Evolutionary conservation across 2,329 filamentous ascomycete genomes (phyloP).

Genomic region (Fusarium mexicanum): DNA sequence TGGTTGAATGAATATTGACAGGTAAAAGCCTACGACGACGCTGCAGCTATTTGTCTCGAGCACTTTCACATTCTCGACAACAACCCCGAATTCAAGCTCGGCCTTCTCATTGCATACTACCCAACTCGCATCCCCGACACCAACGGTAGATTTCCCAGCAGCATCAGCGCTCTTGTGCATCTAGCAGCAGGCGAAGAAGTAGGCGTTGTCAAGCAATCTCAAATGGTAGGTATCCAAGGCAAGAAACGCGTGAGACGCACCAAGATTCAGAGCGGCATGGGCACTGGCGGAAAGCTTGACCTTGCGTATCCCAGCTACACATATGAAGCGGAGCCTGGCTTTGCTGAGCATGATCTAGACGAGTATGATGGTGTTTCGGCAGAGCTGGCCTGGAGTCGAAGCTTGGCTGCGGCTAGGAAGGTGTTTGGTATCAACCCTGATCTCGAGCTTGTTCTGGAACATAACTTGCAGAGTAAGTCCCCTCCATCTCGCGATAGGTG

Average conservation of each 20-base stretch:
- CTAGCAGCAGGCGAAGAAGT: constrained; percentile 52
- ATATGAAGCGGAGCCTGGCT: constrained; percentile 66
- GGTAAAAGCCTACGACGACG: constrained; percentile 47
- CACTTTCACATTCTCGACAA: constrained; percentile 57
- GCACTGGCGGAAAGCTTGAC: constrained; percentile 49
- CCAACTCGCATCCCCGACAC: constrained; percentile 56
- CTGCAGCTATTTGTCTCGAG: constrained; percentile 55
- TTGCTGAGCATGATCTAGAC: constrained; percentile 76
- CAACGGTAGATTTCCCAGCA: constrained; percentile 51
- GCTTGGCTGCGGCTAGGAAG: constrained; percentile 65
- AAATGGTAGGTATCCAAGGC: constrained; percentile 58
- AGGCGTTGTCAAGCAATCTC: constrained; percentile 53
- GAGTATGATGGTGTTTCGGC: constrained; percentile 72
- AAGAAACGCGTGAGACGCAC: constrained; percentile 50
- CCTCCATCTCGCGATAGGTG: fast-evolving
- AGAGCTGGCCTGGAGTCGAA: constrained; percentile 75
- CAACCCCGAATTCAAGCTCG: constrained; percentile 55
- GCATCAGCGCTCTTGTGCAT: constrained; percentile 53
- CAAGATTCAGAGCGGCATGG: constrained; percentile 50
- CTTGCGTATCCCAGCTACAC: constrained; percentile 53
- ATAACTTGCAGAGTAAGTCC: constrained; percentile 67
- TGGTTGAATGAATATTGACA: fast-evolving
- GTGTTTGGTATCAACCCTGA: constrained; percentile 73
- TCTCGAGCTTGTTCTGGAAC: constrained; percentile 71
- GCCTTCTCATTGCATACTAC: constrained; percentile 57